These are phyloP conservation scores for Scutellaria barbata DNA, from an alignment of 257 asterid species.

Conservation along the genomic window DNA sequence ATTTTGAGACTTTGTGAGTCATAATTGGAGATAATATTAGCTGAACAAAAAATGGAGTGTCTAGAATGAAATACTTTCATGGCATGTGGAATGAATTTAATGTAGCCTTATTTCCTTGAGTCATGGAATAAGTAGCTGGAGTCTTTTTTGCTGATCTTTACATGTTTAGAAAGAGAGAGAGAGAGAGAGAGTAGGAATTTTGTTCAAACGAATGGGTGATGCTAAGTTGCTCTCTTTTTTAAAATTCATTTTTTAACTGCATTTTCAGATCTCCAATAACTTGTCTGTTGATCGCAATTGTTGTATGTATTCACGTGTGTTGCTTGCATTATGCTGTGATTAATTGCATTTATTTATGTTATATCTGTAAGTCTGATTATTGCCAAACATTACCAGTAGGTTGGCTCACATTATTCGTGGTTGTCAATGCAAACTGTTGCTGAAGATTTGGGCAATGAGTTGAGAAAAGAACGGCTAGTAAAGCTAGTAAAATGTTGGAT, in stretches of 20 bases:
- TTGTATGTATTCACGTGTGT: background rate
- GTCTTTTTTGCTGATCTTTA: background rate
- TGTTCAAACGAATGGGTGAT: slow-evolving; percentile 7
- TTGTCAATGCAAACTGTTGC: slow-evolving; percentile 31
- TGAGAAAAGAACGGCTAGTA: slow-evolving; percentile 28
- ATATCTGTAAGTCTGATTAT: background rate
- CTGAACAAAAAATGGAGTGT: background rate
- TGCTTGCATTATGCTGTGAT: background rate
- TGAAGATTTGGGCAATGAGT: slow-evolving; percentile 32
- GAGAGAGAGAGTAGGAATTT: background rate
- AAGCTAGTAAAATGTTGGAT: slow-evolving; percentile 25
- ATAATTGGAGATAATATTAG: slow-evolving; percentile 13
- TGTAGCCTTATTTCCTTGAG: background rate
- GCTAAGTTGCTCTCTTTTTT: background rate
- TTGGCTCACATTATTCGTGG: slow-evolving; percentile 14
- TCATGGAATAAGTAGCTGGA: background rate
- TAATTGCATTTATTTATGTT: background rate
- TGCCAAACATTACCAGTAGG: slow-evolving; percentile 1
- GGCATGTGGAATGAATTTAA: background rate
- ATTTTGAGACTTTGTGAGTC: background rate
- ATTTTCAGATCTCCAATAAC: background rate
- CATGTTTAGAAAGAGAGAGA: background rate
- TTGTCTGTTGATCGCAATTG: slow-evolving; percentile 12
- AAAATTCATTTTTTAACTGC: background rate
- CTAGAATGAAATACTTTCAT: background rate